Evolutionary conservation across 495 filamentous ascomycete genomes (phyloP).

Genomic region (Chaetomidium leptoderma): DNA sequence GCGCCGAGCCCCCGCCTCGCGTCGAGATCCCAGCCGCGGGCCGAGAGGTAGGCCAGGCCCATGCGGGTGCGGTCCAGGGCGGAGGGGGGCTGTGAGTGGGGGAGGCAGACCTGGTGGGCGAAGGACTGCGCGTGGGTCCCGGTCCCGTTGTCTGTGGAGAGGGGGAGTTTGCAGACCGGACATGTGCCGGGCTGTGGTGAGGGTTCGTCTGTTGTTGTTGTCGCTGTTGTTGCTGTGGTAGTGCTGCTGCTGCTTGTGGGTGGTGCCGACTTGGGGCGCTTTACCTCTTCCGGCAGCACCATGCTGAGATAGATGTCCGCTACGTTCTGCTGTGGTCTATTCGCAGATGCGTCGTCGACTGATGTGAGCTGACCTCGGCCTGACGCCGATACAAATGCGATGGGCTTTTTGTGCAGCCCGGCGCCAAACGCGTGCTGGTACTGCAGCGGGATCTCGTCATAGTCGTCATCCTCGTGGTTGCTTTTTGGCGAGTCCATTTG

Average conservation of each 20-base stretch:
- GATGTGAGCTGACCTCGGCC: constrained; percentile 44
- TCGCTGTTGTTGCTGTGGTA: neutral
- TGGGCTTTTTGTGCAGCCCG: constrained; percentile 68
- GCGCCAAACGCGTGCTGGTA: constrained; percentile 75
- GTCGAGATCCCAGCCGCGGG: constrained; percentile 88
- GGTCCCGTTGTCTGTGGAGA: constrained; percentile 8
- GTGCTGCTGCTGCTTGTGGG: neutral
- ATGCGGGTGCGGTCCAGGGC: constrained; percentile 71
- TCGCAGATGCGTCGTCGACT: constrained; percentile 21
- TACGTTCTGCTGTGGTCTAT: constrained; percentile 38
- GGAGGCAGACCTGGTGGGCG: constrained; percentile 75
- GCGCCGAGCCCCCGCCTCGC: constrained; percentile 66
- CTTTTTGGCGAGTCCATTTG: neutral
- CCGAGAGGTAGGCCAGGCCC: constrained; percentile 69
- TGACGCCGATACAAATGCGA: constrained; percentile 72
- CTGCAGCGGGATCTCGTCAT: constrained; percentile 64
- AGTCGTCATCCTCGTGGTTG: constrained; percentile 25
- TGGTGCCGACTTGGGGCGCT: constrained; percentile 1
- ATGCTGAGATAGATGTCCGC: constrained; percentile 68
- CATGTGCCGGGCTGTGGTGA: constrained; percentile 20
- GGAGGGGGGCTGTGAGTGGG: constrained; percentile 81
- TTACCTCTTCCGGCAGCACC: constrained; percentile 51
- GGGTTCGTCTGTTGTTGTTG: neutral
- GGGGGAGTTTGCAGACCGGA: constrained; percentile 37
- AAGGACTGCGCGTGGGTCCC: constrained; percentile 63